Base-by-base conservation (phyloP, 2,329 filamentous ascomycete species). In the Cladophialophora carrionii region DNA sequence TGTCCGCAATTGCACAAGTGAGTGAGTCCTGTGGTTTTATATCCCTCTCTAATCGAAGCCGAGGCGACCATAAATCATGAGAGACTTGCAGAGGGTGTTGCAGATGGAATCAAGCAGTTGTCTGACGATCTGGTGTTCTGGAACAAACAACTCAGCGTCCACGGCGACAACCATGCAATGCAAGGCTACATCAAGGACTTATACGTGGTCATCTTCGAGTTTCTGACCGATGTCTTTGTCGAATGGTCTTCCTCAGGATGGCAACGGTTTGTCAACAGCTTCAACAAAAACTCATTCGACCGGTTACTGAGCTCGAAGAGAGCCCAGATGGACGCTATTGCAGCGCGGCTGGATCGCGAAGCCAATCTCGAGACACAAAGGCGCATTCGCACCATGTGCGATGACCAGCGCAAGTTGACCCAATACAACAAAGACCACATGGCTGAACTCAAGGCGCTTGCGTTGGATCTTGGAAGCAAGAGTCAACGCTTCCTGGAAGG, bases 281-380 rank as follows among this genome's bases (percentile, higher is more conserved):
- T 51, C 48, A 26, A 51, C 48, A 26, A 51, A 51, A 51, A 51
- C 24, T 22, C 48, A 51, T 51, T 51, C 48, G 24, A 51, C 8
- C 20, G 24, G 4, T 26, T 51, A 4, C 4, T 51, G 20, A 9
- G 20, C 3, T 26, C 20, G 24, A 51, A 17, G 20, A 51, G 48
- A 17, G 48, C n/a, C 24, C 48, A 26, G 24, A 51, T 51, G 20
- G 20, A 51, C 6, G 48, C 48, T n/a, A 51, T 51, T 17, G 48
- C 20, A 1, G 24, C 20, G 20, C 20, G 48, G 22, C 20, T 51
- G 48, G 48, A 51, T 9, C 20, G 48, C 4, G 48, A 51, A 12
- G 48, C 48, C 48, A 51, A 51, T 24, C 48, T 51, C 20, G 48
- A 51, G 20, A 22, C 24, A 10, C 48, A 51, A 17, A 10, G 48